A percentile compares a stretch with the other conserved stretches of the same genome.
phyloP scores from a whole-genome alignment of 2,329 filamentous ascomycete genomes.

The Xylaria hypoxylon region DNA sequence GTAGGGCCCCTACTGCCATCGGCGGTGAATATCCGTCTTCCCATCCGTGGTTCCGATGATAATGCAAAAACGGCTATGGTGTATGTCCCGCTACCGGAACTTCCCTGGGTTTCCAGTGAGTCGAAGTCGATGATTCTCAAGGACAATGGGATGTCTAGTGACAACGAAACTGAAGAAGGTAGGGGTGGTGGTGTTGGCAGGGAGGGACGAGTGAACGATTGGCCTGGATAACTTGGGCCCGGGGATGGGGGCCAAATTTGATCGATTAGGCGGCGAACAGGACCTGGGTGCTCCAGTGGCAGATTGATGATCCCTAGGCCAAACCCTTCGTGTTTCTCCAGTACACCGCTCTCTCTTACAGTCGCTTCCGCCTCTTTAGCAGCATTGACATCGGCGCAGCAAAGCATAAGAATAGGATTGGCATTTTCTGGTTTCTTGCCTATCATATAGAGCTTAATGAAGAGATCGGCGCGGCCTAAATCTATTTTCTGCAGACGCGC shows the following conservation, averaged over 20 bases:
- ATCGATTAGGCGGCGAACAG: not conserved
- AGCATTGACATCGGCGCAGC: not conserved
- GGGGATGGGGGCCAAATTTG: not conserved
- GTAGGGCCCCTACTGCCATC: not conserved
- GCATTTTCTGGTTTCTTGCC: not conserved
- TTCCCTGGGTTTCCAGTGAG: not conserved
- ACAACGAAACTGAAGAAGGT: not conserved
- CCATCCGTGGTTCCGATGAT: not conserved
- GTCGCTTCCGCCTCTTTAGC: not conserved
- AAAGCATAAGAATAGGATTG: not conserved
- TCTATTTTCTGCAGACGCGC: not conserved
- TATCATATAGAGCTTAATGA: not conserved
- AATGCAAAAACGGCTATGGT: not conserved
- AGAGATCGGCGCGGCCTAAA: not conserved
- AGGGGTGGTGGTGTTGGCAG: not conserved
- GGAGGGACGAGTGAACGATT: too few relatives aligned
- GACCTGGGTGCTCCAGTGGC: not conserved
- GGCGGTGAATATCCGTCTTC: not conserved
- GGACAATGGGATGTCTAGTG: not conserved
- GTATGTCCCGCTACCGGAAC: too few relatives aligned
- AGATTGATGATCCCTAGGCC: not conserved
- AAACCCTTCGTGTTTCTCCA: not conserved
- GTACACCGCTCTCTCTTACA: not conserved
- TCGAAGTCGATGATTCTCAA: not conserved
- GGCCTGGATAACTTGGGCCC: not conserved